A percentile compares a stretch with the other conserved stretches of the same genome.
Evolutionary conservation across 371 early-diverging fungal genomes (phyloP).

Genomic region (Mortierella sp.): DNA sequence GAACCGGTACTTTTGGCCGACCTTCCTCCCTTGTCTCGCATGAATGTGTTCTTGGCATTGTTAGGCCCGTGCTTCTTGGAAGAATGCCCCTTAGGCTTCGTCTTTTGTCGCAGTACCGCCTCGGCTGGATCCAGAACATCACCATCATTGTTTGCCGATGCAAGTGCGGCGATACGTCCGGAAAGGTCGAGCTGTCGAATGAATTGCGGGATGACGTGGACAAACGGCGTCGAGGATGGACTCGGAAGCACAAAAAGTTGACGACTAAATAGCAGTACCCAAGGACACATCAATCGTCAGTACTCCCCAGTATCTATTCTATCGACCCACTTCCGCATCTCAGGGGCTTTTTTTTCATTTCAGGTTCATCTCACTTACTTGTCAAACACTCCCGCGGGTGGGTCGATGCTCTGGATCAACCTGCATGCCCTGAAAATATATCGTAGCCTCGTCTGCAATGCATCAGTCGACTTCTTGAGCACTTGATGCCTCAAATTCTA

Average conservation of each 20-base stretch:
- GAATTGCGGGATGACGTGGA: slow-evolving; percentile 41
- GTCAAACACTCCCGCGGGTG: slow-evolving; percentile 24
- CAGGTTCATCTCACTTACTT: slow-evolving; percentile 13
- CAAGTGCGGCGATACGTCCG: neutral
- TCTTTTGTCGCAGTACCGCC: slow-evolving; percentile 27
- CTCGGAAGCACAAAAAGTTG: slow-evolving; percentile 46
- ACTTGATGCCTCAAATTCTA: slow-evolving; percentile 32
- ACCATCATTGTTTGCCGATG: neutral
- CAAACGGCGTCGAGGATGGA: slow-evolving; percentile 39
- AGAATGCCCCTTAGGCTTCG: neutral
- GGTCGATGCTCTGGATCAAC: slow-evolving; percentile 37
- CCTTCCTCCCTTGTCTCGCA: neutral
- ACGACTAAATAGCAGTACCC: slow-evolving; percentile 13
- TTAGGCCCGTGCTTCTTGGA: neutral
- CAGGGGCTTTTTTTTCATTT: neutral
- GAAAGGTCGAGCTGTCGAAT: slow-evolving; percentile 21
- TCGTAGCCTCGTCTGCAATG: slow-evolving; percentile 37
- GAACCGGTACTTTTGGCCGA: neutral
- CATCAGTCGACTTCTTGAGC: slow-evolving; percentile 43
- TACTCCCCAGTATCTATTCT: neutral
- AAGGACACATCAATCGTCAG: neutral
- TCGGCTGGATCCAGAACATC: slow-evolving; percentile 29
- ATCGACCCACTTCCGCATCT: neutral
- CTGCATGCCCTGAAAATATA: slow-evolving; percentile 42
- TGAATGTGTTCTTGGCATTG: slow-evolving; percentile 1